A percentile compares a stretch with the other conserved stretches of the same genome.
phyloP scores from a whole-genome alignment of 2,329 filamentous ascomycete species.

The Tolypocladium sp. region DNA sequence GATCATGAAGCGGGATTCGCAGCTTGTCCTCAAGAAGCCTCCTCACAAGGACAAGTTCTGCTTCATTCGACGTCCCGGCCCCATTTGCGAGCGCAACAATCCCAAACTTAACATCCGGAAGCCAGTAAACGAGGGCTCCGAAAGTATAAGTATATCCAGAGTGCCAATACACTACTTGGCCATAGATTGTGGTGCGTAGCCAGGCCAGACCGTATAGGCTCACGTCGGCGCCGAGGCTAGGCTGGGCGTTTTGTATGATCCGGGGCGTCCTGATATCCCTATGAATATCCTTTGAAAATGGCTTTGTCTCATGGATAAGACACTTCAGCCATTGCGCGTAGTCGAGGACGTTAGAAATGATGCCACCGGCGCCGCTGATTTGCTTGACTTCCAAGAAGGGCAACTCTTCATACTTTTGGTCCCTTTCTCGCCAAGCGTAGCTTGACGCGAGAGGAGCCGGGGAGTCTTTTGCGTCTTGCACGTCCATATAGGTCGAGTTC shows the following conservation, averaged over 20 bases:
- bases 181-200: constrained; percentile 13
- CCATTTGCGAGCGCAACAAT: neutral
- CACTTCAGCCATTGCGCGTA: no score
- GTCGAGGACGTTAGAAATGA: no score
- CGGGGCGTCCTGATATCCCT: constrained; percentile 20
- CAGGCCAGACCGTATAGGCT: constrained; percentile 20
- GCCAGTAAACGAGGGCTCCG: constrained; percentile 19
- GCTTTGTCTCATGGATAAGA: no score
- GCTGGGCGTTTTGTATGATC: constrained; percentile 13
- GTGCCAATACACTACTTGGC: constrained; percentile 19
- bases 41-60: constrained; percentile 13
- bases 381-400: constrained; percentile 16
- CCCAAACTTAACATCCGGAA: constrained; percentile 4
- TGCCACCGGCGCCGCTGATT: constrained; percentile 28
- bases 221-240: constrained; percentile 5
- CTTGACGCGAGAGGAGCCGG: constrained; percentile 27
- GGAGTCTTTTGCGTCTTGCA: constrained; percentile 13
- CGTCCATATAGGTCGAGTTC: neutral
- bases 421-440: constrained; percentile 28
- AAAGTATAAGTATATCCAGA: constrained; percentile 16
- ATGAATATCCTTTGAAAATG: no score
- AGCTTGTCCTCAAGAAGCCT: constrained; percentile 21
- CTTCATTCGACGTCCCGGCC: constrained; percentile 19
- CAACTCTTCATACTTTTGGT: constrained; percentile 11
- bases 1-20: constrained; percentile 8